Evolutionary conservation across 805 yeast species (phyloP), one percentile per base, ranked within the genome.

Genomic region (Candida ponderosae): DNA sequence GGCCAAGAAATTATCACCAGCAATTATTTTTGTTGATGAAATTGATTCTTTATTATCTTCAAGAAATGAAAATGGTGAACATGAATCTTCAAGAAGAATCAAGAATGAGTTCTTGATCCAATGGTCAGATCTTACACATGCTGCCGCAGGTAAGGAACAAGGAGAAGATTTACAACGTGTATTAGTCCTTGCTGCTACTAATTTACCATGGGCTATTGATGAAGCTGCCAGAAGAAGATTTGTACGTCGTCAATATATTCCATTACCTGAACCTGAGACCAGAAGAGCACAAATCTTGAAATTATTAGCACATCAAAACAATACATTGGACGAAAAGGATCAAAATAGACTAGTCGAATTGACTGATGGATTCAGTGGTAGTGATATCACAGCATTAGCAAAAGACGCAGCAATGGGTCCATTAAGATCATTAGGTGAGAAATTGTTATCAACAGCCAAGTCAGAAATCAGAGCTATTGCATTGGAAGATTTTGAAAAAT

Each of bases 381-480:
- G 94, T 45, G 98, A 90, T 59, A 76, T 90, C 34, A 93, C 97
- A 0, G 94, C 97, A 1, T 63, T 90, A 44, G 96, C 97, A 3
- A 93, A 93, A 59, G 98, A 90, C 54, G 94, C 97, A 4, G 98
- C 97, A 1, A 90, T 90, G 97, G 96, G 95, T 3, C 97, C 98
- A 1, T 68, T 93, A 33, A 68, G 98, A 45, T 80, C 87, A 23
- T 64, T 93, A 26, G 97, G 97, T 5, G 97, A 90, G 40, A 78
- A 81, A 37, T 66, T 93, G 39, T 65, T 90, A 46, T 62, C 67
- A 29, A 74, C 76, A 0, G 68, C 86, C 8, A 81, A 86, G 33
- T 87, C 81, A 38, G 81, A 78, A 37, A 87, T 90, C 41, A 67
- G 97, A 40, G 82, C 94, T 0, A 77, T 90, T 34, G 66, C 69